Base-by-base conservation (phyloP, 1,139 yeast species). In the Geotrichum fermentans region DNA sequence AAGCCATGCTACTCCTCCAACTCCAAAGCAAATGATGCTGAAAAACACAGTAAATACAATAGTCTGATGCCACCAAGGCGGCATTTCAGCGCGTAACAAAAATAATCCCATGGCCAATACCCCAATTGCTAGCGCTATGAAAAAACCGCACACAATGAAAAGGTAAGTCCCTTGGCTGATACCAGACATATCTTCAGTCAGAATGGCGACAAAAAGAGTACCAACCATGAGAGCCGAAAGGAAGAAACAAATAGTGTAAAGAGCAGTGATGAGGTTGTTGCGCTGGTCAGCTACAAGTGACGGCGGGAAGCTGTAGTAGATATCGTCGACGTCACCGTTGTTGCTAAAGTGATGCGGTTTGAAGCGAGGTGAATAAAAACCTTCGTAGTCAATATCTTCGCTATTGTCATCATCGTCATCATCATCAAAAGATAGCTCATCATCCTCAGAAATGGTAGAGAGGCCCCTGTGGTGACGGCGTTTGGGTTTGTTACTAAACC, bases 181-280 rank as follows among this genome's bases (percentile, higher is more conserved):
- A 29, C 51, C 55, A 35, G 43, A 55, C 61, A 53, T 62, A 58
- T 56, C 74, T 32, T 62, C 71, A 16, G 71, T 64, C 7, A 70
- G 56, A 7, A 75, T 66, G 29, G 75, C 72, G 1, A 79, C 78
- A 22, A 76, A 61, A 1, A 78, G 69, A 24, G 77, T 66, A 4
- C 75, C 74, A 1, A 76, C 68, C n/a, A 73, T 68, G 3, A 78
- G 58, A 13, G 73, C 69, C 3, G 80, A 65, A 3, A 74, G 55
- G 13, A 74, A 60, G 40, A 75, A 58, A 14, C 73, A 61, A 1
- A 73, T 59, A 36, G 75, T 55, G 55, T 77, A 78, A 36, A 78
- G 58, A 49, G 75, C 70, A 1, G 79, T 67, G 13, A 78, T 55
- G 4, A 77, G 74, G 33, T 67, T 66, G 57, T 77, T 80, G 49